Percentiles rank a stretch among this genome's conserved stretches.
These are phyloP conservation scores for Centrapalus pauciflorus DNA, from an alignment of 129 eudicot species.

Conservation along the genomic window DNA sequence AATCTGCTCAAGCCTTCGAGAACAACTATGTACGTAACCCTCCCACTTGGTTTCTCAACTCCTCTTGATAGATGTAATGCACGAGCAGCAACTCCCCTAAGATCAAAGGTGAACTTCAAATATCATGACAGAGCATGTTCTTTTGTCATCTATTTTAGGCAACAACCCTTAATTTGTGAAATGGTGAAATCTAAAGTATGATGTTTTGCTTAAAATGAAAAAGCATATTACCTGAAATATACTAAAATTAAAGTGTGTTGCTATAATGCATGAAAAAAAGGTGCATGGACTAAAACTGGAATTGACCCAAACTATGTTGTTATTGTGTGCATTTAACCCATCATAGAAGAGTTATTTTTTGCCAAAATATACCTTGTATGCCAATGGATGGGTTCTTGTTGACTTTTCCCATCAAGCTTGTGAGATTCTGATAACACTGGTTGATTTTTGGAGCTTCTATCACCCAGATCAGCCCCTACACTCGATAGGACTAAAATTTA, in stretches of 20 bases:
- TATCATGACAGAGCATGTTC: neutral
- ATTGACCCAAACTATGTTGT: too few relatives aligned
- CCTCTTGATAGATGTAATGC: constrained; percentile 96
- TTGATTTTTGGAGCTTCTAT: constrained; percentile 45
- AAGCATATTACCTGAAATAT: too few relatives aligned
- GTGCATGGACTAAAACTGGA: too few relatives aligned
- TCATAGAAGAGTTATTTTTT: neutral
- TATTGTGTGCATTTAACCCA: too few relatives aligned
- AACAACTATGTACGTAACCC: constrained; percentile 88
- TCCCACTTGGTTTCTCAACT: constrained; percentile 98
- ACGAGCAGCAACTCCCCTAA: constrained; percentile 97
- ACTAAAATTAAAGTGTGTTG: too few relatives aligned
- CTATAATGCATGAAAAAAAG: too few relatives aligned
- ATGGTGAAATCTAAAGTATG: too few relatives aligned
- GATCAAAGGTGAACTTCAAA: constrained; percentile 2
- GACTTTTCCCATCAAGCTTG: constrained; percentile 59
- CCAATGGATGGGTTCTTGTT: constrained; percentile 76
- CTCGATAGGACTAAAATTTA: constrained; percentile 16
- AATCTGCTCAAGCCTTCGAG: constrained; percentile 95
- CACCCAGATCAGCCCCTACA: constrained; percentile 49
- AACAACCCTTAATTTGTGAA: too few relatives aligned
- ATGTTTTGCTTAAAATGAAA: too few relatives aligned
- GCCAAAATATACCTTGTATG: constrained; percentile 61
- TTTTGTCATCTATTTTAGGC: too few relatives aligned
- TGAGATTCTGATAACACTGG: constrained; percentile 39